A percentile compares a stretch with the other conserved stretches of the same genome.
Evolutionary conservation across 2,329 filamentous ascomycete genomes (phyloP).

Genomic region (Fusarium mangiferae): DNA sequence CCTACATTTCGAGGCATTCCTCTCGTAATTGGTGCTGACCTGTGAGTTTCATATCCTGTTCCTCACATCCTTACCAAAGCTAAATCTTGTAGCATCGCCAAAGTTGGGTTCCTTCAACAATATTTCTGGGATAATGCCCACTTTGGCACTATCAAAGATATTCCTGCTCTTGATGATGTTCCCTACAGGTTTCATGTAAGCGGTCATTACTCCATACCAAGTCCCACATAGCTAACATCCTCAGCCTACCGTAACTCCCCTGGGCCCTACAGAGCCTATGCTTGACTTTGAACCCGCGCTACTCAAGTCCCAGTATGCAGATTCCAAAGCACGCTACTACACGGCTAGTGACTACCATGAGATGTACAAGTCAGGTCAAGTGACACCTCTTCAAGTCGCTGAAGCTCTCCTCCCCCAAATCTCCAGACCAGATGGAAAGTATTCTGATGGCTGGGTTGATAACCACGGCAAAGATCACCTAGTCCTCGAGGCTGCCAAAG

Average conservation of each 20-base stretch:
- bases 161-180: conserved; percentile 58
- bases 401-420: conserved; percentile 78
- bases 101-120: conserved; percentile 69
- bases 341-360: conserved; percentile 81
- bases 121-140: conserved; percentile 77
- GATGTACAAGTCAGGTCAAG: conserved; percentile 74
- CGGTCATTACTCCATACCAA: background rate
- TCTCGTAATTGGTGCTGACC: conserved; percentile 68
- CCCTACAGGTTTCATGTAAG: conserved; percentile 60
- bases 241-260: conserved; percentile 67
- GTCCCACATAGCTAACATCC: conserved; percentile 1
- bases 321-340: conserved; percentile 66
- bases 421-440: conserved; percentile 64
- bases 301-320: conserved; percentile 52
- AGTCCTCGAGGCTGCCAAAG: conserved; percentile 74
- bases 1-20: conserved; percentile 75
- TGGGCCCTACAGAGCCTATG: conserved; percentile 52
- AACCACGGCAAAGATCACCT: conserved; percentile 66
- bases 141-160: conserved; percentile 59
- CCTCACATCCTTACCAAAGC: background rate
- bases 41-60: conserved; percentile 58
- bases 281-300: conserved; percentile 56
- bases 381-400: conserved; percentile 78
- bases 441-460: conserved; percentile 79
- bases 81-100: conserved; percentile 62